phyloP scores from a whole-genome alignment of 2,329 filamentous ascomycete genomes.

The Clonostachys rhizophaga region DNA sequence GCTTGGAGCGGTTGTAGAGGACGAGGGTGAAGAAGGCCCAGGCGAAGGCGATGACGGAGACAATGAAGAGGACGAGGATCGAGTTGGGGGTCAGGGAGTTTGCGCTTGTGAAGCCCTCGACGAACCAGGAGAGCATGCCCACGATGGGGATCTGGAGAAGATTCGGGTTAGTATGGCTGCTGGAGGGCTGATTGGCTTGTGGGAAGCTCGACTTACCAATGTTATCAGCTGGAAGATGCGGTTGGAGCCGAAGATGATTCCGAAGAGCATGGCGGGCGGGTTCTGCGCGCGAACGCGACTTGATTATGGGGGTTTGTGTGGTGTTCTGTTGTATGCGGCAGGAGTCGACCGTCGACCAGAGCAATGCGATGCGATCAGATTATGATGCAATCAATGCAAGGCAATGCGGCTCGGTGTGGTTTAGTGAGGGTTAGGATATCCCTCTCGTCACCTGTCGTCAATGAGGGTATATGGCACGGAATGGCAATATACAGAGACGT shows the following conservation, averaged over 20 bases:
- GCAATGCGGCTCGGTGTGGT: no score
- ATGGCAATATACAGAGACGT: no score
- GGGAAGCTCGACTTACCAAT: conserved; percentile 38
- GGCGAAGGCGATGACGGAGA: conserved; percentile 55
- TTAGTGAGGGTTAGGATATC: no score
- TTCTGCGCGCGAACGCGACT: conserved; percentile 1
- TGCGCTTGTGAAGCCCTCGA: conserved; percentile 50
- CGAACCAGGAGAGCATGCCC: conserved; percentile 65
- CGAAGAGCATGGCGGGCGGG: conserved; percentile 51
- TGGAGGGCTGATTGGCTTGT: not conserved
- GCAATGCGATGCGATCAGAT: no score
- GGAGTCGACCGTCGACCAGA: no score
- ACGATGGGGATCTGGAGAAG: conserved; percentile 52
- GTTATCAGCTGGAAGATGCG: conserved; percentile 59
- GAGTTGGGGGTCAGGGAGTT: conserved; percentile 58
- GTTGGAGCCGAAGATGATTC: conserved; percentile 58
- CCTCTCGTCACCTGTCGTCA: no score
- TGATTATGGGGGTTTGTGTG: not conserved
- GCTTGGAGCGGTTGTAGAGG: conserved; percentile 57
- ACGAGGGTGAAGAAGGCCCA: conserved; percentile 64
- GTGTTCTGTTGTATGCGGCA: not conserved
- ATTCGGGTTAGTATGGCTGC: not conserved
- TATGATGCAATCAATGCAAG: no score
- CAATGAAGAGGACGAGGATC: conserved; percentile 65
- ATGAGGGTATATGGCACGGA: no score